phyloP scores from a whole-genome alignment of 345 rosid species.

The Ricinus communis region DNA sequence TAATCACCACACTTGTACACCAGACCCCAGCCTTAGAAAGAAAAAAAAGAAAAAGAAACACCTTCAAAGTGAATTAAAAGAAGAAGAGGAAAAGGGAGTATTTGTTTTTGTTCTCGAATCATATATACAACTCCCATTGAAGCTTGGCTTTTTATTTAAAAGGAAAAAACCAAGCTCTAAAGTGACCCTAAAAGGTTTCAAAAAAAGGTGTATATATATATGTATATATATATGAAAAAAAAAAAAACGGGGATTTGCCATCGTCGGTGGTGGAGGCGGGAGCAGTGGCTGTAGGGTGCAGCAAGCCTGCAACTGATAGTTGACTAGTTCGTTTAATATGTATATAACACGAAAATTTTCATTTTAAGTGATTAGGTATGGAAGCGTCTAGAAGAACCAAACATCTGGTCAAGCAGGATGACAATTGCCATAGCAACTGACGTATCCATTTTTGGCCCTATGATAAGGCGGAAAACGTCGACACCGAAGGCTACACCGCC shows the following conservation, averaged over 20 bases:
- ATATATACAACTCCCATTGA: slow-evolving; percentile 17
- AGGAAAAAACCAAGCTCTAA: slow-evolving; percentile 43
- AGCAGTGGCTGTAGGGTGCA: neutral
- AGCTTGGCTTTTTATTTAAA: slow-evolving; percentile 43
- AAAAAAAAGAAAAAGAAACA: neutral
- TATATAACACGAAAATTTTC: too few relatives aligned
- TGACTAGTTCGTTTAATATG: neutral
- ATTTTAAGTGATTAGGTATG: too few relatives aligned
- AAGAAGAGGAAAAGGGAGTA: neutral
- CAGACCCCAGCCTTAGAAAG: neutral
- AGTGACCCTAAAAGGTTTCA: too few relatives aligned
- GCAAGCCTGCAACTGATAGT: neutral
- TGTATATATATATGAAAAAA: too few relatives aligned
- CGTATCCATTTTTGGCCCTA: slow-evolving; percentile 60
- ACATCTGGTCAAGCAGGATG: slow-evolving; percentile 91
- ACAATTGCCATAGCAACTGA: slow-evolving; percentile 77
- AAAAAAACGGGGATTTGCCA: neutral
- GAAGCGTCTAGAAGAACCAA: slow-evolving; percentile 52
- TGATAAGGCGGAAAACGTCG: slow-evolving; percentile 71
- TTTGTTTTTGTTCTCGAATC: neutral
- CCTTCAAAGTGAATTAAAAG: too few relatives aligned
- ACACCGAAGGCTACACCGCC: slow-evolving; percentile 66
- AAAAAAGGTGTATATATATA: too few relatives aligned
- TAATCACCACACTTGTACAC: neutral
- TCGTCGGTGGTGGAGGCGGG: neutral